Evolutionary conservation across 2,329 filamentous ascomycete species (phyloP), one percentile per base, ranked within the genome.

Genomic region (Claviceps monticola): DNA sequence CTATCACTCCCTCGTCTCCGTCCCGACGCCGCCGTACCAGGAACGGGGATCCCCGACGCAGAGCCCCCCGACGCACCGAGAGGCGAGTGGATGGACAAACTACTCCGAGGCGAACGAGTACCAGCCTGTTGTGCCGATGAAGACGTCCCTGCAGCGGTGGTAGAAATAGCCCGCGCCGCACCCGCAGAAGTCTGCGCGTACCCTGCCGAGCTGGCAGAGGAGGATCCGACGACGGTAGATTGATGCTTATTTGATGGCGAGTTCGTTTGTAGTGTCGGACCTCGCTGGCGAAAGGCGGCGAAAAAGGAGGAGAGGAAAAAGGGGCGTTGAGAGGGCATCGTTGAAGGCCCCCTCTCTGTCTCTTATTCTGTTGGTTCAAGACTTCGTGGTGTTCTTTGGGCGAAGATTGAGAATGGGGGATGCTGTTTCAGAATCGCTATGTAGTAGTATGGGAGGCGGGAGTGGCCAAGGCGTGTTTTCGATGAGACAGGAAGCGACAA

Each of bases 1-100:
- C 82, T 87, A 58, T 89, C 85, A 58, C 83, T 88, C 26, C 84
- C 86, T 52, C 86, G 74, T 52, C 84, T 73, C 14, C 73, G 68
- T 1, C 57, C 54, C 13, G 66, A 61, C 9, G 60, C 57, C 14
- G 60, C 61, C 7, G 66, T 70, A 39, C 71, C 72, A 38, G 72
- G 71, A 17, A 75, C 71, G 50, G 64, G 60, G 17, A 60, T 55
- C 29, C 59, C 59, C 16, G 55, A 51, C 50, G 59, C 41, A 38
- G 29, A 36, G 11, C 58, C 49, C 37, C 56, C 50, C 45, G 29
- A 1, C 29, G 56, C 41, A 39, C 58, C 57, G 53, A 61, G 58
- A 21, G 64, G 56, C 11, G 65, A 56, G 56, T 62, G 56, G 57
- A 66, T 60, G 55, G 63, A 56, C 56, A 64, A 58, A 53, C 59